phyloP scores from a whole-genome alignment of 805 yeast genomes.

The Lachancea cidri region DNA sequence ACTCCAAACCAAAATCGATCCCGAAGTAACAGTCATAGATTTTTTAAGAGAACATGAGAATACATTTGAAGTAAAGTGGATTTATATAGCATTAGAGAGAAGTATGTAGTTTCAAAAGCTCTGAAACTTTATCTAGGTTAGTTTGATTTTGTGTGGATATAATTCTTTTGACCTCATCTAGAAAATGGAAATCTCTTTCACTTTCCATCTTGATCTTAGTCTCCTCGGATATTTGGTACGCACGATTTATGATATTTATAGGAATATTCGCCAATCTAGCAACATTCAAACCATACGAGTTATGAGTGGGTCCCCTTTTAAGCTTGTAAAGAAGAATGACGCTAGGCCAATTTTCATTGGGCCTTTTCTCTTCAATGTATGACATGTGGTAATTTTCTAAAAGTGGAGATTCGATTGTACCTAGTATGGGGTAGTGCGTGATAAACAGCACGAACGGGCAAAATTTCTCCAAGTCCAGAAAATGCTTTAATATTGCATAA shows the following conservation, averaged over 20 bases:
- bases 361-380: constrained; percentile 39
- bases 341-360: constrained; percentile 34
- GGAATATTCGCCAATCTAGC: constrained; percentile 71
- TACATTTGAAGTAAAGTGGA: not conserved
- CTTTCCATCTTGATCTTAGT: constrained; percentile 4
- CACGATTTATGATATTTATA: constrained; percentile 39
- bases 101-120: not conserved
- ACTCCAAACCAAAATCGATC: constrained; percentile 37
- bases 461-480: constrained; percentile 34
- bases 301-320: constrained; percentile 45
- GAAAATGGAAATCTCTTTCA: constrained; percentile 1
- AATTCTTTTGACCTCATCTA: not conserved
- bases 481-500: constrained; percentile 59
- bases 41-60: constrained; percentile 24
- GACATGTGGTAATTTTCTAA: constrained; percentile 72
- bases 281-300: constrained; percentile 81
- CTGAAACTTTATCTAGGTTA: not conserved
- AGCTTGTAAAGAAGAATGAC: constrained; percentile 51
- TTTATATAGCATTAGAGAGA: not conserved
- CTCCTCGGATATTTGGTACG: constrained; percentile 32
- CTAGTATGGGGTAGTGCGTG: constrained; percentile 75
- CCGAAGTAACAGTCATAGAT: constrained; percentile 37
- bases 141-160: not conserved
- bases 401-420: constrained; percentile 40
- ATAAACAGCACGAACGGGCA: constrained; percentile 66